phyloP scores from a whole-genome alignment of 1,284 basidiomycete genomes.

The Porogramme epimiltina region DNA sequence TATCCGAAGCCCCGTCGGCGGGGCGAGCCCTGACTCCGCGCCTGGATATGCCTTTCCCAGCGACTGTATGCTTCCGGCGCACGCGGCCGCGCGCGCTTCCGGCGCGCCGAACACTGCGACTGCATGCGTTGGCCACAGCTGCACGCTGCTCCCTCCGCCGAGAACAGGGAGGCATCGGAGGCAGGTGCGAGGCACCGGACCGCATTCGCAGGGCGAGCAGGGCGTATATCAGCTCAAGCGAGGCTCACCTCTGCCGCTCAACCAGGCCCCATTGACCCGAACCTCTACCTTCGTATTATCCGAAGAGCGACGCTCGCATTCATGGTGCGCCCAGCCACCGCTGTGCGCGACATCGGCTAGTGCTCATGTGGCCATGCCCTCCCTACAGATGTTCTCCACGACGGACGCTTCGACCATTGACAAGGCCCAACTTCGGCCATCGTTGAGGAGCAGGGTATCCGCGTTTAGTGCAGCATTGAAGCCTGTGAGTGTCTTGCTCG shows the following conservation, averaged over 20 bases:
- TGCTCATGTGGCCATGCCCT: slow-evolving; percentile 14
- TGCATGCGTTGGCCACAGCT: slow-evolving; percentile 5
- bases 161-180: slow-evolving; percentile 6
- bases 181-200: slow-evolving; percentile 24
- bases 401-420: slow-evolving; percentile 19
- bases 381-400: slow-evolving; percentile 15
- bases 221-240: slow-evolving; percentile 26
- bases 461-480: slow-evolving; percentile 23
- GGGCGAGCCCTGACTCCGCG: slow-evolving; percentile 8
- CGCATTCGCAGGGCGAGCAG: slow-evolving; percentile 15
- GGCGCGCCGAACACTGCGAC: slow-evolving; percentile 7
- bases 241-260: slow-evolving; percentile 12
- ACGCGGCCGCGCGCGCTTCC: slow-evolving; percentile 10
- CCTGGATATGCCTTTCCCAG: slow-evolving; percentile 18
- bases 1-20: slow-evolving; percentile 8
- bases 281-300: slow-evolving; percentile 32
- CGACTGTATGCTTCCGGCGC: slow-evolving; percentile 10
- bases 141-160: slow-evolving; percentile 10
- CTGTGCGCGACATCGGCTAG: slow-evolving; percentile 17
- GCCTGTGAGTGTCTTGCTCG: slow-evolving; percentile 24
- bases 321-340: slow-evolving; percentile 23
- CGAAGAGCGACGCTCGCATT: slow-evolving; percentile 26
- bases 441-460: slow-evolving; percentile 26
- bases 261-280: slow-evolving; percentile 30
- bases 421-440: slow-evolving; percentile 30